Percentiles rank a stretch among this genome's conserved stretches.
Evolutionary conservation across 371 early-diverging fungal species (phyloP).

Genomic region (Blastocladiella emersonii): DNA sequence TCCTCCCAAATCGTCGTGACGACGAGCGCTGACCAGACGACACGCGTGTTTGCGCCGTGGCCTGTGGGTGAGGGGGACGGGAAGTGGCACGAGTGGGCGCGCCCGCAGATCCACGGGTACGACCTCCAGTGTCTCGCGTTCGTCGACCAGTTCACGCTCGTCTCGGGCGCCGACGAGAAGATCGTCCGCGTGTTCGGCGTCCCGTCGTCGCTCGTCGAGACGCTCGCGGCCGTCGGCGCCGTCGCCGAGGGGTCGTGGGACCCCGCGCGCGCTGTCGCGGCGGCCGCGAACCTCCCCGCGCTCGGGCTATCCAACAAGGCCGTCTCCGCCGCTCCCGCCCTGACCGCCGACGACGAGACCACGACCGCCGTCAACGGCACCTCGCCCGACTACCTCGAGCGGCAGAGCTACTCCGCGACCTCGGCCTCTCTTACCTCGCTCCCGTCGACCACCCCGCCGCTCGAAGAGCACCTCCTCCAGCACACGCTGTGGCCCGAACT

Average conservation of each 20-base stretch:
- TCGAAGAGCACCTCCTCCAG: slow-evolving; percentile 75
- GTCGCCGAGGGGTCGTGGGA: background rate
- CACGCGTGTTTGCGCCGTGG: slow-evolving; percentile 73
- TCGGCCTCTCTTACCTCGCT: too few species aligned
- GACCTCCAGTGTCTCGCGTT: slow-evolving; percentile 77
- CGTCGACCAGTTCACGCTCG: slow-evolving; percentile 55
- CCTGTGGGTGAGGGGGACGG: slow-evolving; percentile 14
- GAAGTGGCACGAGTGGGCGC: slow-evolving; percentile 85
- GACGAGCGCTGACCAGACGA: slow-evolving; percentile 74
- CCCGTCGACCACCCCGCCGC: slow-evolving; percentile 39
- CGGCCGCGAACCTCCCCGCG: slow-evolving; percentile 61
- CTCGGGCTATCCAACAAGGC: slow-evolving; percentile 93
- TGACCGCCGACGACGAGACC: background rate
- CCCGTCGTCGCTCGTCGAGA: slow-evolving; percentile 59
- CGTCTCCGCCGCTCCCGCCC: slow-evolving; percentile 23
- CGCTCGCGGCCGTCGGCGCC: slow-evolving; percentile 24
- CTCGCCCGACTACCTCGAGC: background rate
- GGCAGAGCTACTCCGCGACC: background rate
- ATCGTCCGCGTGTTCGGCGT: slow-evolving; percentile 82
- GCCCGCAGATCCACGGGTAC: slow-evolving; percentile 95
- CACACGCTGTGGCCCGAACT: slow-evolving; percentile 94
- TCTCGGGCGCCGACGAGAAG: slow-evolving; percentile 90
- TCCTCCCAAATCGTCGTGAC: slow-evolving; percentile 54
- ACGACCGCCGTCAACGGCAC: background rate
- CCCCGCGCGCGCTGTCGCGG: slow-evolving; percentile 29